Evolutionary conservation across 129 eudicot genomes (phyloP).

Genomic region (Mikania micrantha): DNA sequence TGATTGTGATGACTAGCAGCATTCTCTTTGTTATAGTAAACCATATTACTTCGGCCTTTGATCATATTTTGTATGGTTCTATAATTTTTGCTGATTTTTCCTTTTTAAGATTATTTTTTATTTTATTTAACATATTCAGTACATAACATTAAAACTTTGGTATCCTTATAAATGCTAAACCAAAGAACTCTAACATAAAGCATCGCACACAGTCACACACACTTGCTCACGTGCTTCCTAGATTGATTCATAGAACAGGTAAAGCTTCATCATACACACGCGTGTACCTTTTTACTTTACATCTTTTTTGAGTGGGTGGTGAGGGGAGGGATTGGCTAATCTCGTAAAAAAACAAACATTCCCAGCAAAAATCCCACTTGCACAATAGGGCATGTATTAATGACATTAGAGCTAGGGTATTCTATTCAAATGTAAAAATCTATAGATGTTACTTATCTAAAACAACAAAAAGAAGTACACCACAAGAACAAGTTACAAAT

Average conservation of each 20-base stretch:
- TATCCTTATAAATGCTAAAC: neutral
- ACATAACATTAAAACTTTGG: neutral
- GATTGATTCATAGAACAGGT: neutral
- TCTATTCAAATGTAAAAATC: neutral
- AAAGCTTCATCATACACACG: neutral
- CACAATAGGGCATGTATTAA: no score
- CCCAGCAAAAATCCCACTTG: no score
- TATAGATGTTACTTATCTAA: neutral
- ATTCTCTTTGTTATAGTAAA: neutral
- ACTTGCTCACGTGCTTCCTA: neutral
- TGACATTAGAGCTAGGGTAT: neutral
- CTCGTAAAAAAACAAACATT: no score
- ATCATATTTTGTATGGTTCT: neutral
- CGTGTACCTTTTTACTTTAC: neutral
- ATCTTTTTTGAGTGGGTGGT: neutral
- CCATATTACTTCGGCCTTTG: neutral
- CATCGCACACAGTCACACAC: constrained; percentile 4
- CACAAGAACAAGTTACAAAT: constrained; percentile 4
- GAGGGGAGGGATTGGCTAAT: neutral
- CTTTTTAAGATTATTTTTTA: neutral
- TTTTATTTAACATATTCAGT: neutral
- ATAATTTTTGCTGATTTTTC: neutral
- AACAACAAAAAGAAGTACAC: neutral
- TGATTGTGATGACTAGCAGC: neutral
- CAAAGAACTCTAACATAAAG: neutral